These are phyloP conservation scores for Umbelopsis isabellina DNA, from an alignment of 192 early-diverging fungal genomes.

Conservation along the genomic window DNA sequence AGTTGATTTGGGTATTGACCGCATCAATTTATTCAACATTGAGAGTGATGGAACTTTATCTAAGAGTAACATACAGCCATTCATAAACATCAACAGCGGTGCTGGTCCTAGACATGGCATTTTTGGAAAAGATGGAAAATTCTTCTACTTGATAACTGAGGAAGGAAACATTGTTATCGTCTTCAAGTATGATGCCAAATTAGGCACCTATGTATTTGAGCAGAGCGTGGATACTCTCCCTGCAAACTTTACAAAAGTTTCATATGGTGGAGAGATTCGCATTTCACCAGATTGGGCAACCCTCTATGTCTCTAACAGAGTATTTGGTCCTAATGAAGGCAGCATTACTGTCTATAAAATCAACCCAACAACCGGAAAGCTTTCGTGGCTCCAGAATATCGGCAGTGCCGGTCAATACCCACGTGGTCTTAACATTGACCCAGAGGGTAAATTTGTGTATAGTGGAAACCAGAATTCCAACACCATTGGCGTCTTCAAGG, in stretches of 20 bases:
- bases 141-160: conserved; percentile 2
- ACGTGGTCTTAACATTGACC: too few relatives aligned
- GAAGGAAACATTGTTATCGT: conserved; percentile 5
- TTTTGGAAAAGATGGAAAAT: conserved; percentile 9
- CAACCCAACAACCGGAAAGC: too few relatives aligned
- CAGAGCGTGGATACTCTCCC: conserved; percentile 11
- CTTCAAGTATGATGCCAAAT: conserved; percentile 3
- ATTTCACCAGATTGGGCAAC: neutral
- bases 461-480: too few relatives aligned
- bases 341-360: too few relatives aligned
- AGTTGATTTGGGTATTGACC: conserved; percentile 5
- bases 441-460: too few relatives aligned
- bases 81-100: conserved; percentile 1
- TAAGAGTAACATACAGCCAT: neutral
- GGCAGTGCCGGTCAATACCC: too few relatives aligned
- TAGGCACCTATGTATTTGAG: neutral
- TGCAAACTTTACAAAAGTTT: neutral
- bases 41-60: neutral
- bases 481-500: too few relatives aligned
- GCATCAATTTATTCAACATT: neutral
- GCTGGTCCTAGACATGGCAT: conserved; percentile 12
- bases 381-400: too few relatives aligned
- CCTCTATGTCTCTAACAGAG: too few relatives aligned
- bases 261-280: conserved; percentile 11
- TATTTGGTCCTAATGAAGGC: too few relatives aligned